Evolutionary conservation across 1,284 basidiomycete species (phyloP).

Genomic region (Apiotrichum veenhuisii): DNA sequence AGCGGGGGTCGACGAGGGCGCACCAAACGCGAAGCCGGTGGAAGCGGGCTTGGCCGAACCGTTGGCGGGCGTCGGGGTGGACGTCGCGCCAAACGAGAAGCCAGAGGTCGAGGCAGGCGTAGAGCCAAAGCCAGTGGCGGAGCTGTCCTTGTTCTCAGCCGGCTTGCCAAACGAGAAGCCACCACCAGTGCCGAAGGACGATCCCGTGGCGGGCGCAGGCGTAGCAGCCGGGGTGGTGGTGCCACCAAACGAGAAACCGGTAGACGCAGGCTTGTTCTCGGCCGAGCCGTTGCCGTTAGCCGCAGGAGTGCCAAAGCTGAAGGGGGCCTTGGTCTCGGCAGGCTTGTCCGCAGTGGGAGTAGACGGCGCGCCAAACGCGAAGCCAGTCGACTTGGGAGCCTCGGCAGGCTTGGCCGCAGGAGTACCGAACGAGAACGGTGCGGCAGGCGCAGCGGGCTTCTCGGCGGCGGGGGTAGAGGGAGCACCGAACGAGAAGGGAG

Average conservation of each 20-base stretch:
- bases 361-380: conserved; percentile 5
- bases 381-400: background rate
- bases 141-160: background rate
- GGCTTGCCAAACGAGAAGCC: conserved; percentile 3
- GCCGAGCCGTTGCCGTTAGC: background rate
- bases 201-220: conserved; percentile 3
- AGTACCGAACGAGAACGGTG: conserved; percentile 2
- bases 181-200: conserved; percentile 3
- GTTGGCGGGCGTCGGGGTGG: conserved; percentile 3
- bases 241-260: conserved; percentile 24
- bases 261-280: conserved; percentile 3
- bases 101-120: conserved; percentile 3
- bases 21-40: conserved; percentile 2
- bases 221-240: conserved; percentile 6
- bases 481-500: conserved; percentile 3
- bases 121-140: conserved; percentile 4
- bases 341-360: conserved; percentile 9
- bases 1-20: background rate
- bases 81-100: conserved; percentile 20
- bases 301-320: conserved; percentile 21
- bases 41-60: background rate
- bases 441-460: background rate
- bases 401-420: conserved; percentile 7
- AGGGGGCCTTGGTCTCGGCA: conserved; percentile 21
- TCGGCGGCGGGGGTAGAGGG: too few relatives aligned